phyloP scores from a whole-genome alignment of 129 eudicot species.

The Chrysanthemum seticuspe region DNA sequence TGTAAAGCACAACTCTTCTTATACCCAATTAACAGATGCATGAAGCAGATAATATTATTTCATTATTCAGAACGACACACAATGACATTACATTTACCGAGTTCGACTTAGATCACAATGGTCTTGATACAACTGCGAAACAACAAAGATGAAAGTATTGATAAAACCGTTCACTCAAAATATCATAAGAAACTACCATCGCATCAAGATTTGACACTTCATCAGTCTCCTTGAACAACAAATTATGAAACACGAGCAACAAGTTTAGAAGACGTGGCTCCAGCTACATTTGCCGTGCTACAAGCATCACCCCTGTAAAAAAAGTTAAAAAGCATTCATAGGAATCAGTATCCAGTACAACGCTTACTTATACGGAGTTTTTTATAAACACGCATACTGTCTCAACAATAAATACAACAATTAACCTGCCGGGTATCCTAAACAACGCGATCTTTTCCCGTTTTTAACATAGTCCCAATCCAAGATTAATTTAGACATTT shows the following conservation, averaged over 20 bases:
- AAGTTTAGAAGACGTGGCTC: background rate
- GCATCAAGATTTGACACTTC: slow-evolving; percentile 9
- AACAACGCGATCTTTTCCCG: background rate
- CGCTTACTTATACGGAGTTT: background rate
- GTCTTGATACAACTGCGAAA: slow-evolving; percentile 23
- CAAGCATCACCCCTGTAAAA: slow-evolving; percentile 4
- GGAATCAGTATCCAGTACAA: slow-evolving; percentile 8
- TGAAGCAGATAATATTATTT: background rate
- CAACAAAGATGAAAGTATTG: slow-evolving; percentile 2
- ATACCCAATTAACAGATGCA: no score
- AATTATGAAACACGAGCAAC: background rate
- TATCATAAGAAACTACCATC: slow-evolving; percentile 14
- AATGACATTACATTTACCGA: slow-evolving; percentile 11
- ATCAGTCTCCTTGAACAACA: background rate
- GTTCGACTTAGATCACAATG: slow-evolving; percentile 14
- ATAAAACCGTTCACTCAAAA: slow-evolving; percentile 21
- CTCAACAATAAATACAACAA: background rate
- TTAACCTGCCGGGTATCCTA: background rate
- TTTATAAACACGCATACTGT: background rate
- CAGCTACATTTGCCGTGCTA: background rate
- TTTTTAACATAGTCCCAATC: background rate
- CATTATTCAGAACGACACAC: slow-evolving; percentile 20
- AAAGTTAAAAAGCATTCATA: slow-evolving; percentile 10
- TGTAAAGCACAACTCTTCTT: no score
- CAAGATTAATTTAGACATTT: background rate